A percentile compares a stretch with the other conserved stretches of the same genome.
These are phyloP conservation scores for Fusarium keratoplasticum DNA, from an alignment of 2,329 filamentous ascomycete species.

Conservation along the genomic window DNA sequence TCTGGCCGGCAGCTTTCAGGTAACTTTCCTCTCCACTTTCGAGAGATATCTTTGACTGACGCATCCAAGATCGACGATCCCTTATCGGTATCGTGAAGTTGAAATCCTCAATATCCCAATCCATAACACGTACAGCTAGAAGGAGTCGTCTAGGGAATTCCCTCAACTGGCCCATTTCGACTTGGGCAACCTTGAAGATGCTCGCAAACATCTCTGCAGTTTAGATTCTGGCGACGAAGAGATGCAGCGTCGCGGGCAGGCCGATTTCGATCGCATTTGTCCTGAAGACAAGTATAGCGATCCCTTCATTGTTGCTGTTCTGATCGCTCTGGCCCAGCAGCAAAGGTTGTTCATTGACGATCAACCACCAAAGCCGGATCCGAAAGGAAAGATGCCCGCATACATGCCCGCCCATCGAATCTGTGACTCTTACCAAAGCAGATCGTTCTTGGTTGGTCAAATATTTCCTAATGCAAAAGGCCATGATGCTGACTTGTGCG, in stretches of 20 bases:
- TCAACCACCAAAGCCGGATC: background rate
- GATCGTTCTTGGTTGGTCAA: background rate
- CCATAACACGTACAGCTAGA: background rate
- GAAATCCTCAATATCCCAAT: background rate
- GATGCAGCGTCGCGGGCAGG: background rate
- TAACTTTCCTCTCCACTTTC: background rate
- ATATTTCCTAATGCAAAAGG: background rate
- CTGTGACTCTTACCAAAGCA: background rate
- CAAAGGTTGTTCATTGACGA: background rate
- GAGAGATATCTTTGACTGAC: background rate
- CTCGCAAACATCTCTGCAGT: background rate
- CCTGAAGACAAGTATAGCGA: background rate
- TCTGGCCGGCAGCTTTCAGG: background rate
- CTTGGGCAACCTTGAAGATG: background rate
- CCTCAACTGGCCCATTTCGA: background rate
- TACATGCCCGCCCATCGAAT: background rate
- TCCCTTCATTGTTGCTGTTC: background rate
- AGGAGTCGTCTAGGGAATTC: background rate
- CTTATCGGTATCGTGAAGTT: background rate
- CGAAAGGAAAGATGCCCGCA: background rate
- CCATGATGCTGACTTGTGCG: background rate
- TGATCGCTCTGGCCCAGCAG: conserved; percentile 7
- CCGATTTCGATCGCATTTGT: background rate
- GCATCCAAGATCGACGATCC: background rate
- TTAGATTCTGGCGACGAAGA: background rate